Conservation (phyloP, 257 asterid genomes). For the Jacaranda copaia region DNA sequence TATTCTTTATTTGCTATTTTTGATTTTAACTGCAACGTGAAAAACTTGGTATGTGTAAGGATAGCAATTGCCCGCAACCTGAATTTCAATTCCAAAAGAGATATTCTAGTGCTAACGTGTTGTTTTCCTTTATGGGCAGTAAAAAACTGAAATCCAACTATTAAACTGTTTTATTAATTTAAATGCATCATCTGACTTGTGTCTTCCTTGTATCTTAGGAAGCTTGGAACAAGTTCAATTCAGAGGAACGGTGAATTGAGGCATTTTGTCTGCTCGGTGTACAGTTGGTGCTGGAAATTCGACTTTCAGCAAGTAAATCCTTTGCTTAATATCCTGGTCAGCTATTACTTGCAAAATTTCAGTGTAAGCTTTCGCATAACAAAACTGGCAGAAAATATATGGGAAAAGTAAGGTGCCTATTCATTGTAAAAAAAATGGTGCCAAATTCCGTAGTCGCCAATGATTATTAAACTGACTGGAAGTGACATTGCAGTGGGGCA, state of each 20-base stretch:
- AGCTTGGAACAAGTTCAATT: constrained; percentile 95
- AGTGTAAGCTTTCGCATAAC: constrained; percentile 13
- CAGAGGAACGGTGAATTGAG: constrained; percentile 74
- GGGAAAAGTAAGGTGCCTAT: constrained; percentile 22
- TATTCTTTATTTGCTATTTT: constrained; percentile 1
- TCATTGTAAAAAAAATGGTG: constrained; percentile 2
- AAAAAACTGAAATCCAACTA: neutral
- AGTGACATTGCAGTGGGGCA: neutral
- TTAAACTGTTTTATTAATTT: constrained; percentile 1
- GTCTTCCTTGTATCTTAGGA: constrained; percentile 56
- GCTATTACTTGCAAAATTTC: neutral
- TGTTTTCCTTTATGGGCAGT: neutral
- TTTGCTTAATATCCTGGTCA: constrained; percentile 13
- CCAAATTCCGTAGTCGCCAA: constrained; percentile 2
- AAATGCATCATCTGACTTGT: constrained; percentile 16
- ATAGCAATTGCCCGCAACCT: neutral
- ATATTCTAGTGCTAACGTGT: neutral
- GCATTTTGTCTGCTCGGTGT: constrained; percentile 31
- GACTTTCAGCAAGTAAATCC: constrained; percentile 36
- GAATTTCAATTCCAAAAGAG: neutral
- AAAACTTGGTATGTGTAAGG: neutral
- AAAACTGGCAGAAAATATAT: constrained; percentile 11
- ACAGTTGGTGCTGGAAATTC: constrained; percentile 28
- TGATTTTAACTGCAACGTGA: neutral
- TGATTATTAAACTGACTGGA: neutral